Evolutionary conservation across 2,329 filamentous ascomycete genomes (phyloP), one percentile per base, ranked within the genome.

Genomic region (Dactylellina cionopaga): DNA sequence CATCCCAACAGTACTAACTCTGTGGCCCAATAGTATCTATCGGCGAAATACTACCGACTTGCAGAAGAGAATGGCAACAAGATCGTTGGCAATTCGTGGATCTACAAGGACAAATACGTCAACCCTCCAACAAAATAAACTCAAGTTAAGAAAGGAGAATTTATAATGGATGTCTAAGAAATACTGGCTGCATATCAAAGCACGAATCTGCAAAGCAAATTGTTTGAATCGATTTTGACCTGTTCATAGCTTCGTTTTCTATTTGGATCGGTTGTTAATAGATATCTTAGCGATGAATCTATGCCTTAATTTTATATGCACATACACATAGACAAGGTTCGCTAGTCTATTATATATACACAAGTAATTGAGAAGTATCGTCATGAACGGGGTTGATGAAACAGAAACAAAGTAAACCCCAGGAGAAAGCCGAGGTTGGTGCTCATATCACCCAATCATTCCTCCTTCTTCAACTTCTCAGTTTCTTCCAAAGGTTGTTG

Each of bases 71-170:
- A 89, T 79, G 94, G 94, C 54, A 90, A 89, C 81, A 97, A 96
- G 84, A 92, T 88, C 62, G 84, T 98, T 75, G 95, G 95, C 74
- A 97, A 98, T 83, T 90, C 91, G 77, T 99, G 95, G 94, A 97
- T 98, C 79, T 97, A 94, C 92, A 98, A 98, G 81, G 92, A 96
- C 74, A 98, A 98, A 82, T 97, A 98, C 82, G 86, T 76, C 72
- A 75, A 75, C 84, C 74, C 83, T 84, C 17, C 84, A 84, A 78
- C 73, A 33, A 74, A 77, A 76, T 58, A 74, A 55, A 76, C 4
- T 39, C 11, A 15, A 39, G 35, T 15, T n/a, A 15, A n/a, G 9
- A 75, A 77, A 79, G 70, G 74, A 76, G 58, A 75, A 44, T 73
- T 55, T 41, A 64, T 62, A 59, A 72, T 41, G 25, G 17, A 25